These are phyloP conservation scores for Aegilops tauschii DNA, from an alignment of 176 grass and related monocot genomes.

Conservation along the genomic window DNA sequence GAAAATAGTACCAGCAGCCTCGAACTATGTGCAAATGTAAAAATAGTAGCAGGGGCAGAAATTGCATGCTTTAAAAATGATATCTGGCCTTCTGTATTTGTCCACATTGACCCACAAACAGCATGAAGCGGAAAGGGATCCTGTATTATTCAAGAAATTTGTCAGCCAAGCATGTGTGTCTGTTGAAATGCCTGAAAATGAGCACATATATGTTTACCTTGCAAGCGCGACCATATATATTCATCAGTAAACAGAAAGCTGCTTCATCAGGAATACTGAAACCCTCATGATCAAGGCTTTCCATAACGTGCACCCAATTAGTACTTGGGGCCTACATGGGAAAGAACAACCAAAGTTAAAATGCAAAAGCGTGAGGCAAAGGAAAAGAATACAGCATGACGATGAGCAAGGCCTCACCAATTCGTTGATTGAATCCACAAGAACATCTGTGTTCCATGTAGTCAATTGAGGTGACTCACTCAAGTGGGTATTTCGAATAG, in stretches of 20 bases:
- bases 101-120: constrained; percentile 85
- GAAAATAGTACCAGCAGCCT: constrained; percentile 42
- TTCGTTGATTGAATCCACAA: constrained; percentile 75
- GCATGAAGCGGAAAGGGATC: constrained; percentile 86
- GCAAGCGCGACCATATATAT: constrained; percentile 62
- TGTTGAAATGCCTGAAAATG: constrained; percentile 4
- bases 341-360: constrained; percentile 29
- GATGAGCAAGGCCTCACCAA: constrained; percentile 52
- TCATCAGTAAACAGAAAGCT: constrained; percentile 65
- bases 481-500: constrained; percentile 49
- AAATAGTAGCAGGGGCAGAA: constrained; percentile 49
- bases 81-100: constrained; percentile 74
- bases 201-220: constrained; percentile 41
- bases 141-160: constrained; percentile 40
- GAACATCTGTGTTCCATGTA: constrained; percentile 69
- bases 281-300: constrained; percentile 78
- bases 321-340: constrained; percentile 57
- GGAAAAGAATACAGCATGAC: background rate
- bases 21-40: constrained; percentile 71
- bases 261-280: constrained; percentile 77
- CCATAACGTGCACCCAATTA: constrained; percentile 75
- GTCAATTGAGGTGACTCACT: constrained; percentile 45
- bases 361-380: constrained; percentile 21
- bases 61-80: constrained; percentile 76
- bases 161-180: constrained; percentile 22